These are phyloP conservation scores for Chamaecyparis obtusa DNA, from an alignment of 75 land plant genomes.

Conservation along the genomic window DNA sequence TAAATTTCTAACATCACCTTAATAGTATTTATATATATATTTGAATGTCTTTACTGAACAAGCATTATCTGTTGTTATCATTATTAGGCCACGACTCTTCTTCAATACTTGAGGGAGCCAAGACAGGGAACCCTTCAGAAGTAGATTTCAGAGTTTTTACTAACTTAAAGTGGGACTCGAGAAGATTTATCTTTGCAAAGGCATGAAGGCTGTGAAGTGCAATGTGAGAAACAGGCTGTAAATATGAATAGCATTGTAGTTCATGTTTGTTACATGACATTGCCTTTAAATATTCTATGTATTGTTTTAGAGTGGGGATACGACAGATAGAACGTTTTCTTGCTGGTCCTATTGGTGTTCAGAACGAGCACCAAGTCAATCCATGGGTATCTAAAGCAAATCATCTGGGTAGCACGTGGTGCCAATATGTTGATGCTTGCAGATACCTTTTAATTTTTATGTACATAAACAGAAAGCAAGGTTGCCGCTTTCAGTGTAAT, in stretches of 20 bases:
- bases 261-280: not conserved
- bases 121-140: not conserved
- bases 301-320: not conserved
- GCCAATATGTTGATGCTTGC: not conserved
- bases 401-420: not conserved
- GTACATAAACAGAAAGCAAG: slow-evolving; percentile 3
- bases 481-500: not conserved
- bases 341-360: not conserved
- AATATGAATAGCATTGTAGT: slow-evolving; percentile 10
- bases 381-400: not conserved
- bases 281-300: not conserved
- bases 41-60: not conserved
- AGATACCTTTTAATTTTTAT: not conserved
- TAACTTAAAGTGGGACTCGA: not conserved
- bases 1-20: too few species aligned
- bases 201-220: not conserved
- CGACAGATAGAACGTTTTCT: not conserved
- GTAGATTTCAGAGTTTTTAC: not conserved
- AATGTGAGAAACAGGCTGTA: slow-evolving; percentile 7
- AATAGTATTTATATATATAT: not conserved
- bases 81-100: not conserved
- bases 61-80: not conserved
- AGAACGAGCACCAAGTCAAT: not conserved
- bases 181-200: not conserved
- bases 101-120: slow-evolving; percentile 7